Evolutionary conservation across 495 filamentous ascomycete genomes (phyloP), one percentile per base, ranked within the genome.

Genomic region (Massariosphaeria phaeospora): DNA sequence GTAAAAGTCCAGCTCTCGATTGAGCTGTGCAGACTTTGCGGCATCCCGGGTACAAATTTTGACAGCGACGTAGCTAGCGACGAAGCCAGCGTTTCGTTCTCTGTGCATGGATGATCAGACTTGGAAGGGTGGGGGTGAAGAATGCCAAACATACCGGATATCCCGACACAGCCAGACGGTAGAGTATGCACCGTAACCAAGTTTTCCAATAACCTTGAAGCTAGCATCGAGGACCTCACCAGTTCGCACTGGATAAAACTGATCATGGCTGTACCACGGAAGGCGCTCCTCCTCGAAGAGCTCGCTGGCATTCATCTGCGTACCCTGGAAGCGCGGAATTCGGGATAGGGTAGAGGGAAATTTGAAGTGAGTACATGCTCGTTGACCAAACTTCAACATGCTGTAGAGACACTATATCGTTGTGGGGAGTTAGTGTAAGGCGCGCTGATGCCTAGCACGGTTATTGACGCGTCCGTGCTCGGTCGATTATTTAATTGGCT

Each of bases 101-200:
- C 23, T 43, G 30, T 31, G 30, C 46, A 52, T 48, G 31, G 43
- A 43, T 42, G 31, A 55, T 35, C 26, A 48, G 27, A 33, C 44
- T 38, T 38, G 34, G 48, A 48, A 40, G 43, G 43, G 52, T 49
- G 44, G 44, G 44, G 44, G 44, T 47, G 44, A 47, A 47, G 44
- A 38, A 31, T 17, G 43, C 27, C 27, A 34, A 41, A 43, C 43
- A 35, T 54, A 59, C 55, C 46, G 36, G 33, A 54, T 34, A 47
- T 59, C 38, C 43, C 48, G 36, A 42, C 49, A 53, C 20, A 66
- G 63, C 63, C 61, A 80, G 11, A 70, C 73, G 5, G 77, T 81
- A 20, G 78, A 81, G 38, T 67, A 70, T 7, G 73, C 55, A 33
- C 78, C 78, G 53, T 71, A 80, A 13, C 79, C 78, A 30, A 80